Conservation (phyloP, 2,329 filamentous ascomycete species). For the Calonectria montana region DNA sequence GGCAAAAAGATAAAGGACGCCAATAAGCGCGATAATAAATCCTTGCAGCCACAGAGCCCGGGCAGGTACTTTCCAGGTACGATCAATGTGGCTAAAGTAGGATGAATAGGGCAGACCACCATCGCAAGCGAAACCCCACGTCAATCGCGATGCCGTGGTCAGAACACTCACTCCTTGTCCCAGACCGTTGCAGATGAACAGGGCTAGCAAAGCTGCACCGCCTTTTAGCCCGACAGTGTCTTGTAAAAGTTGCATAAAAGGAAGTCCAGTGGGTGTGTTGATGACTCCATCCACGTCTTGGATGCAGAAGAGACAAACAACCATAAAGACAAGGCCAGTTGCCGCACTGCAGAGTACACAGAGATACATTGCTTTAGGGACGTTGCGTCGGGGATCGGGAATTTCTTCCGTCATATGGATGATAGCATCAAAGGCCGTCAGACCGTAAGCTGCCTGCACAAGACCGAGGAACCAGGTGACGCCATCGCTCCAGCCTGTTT, state of each 20-base stretch:
- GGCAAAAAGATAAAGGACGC: constrained; percentile 65
- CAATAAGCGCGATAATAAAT: constrained; percentile 53
- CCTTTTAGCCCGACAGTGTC: constrained; percentile 48
- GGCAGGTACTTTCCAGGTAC: constrained; percentile 62
- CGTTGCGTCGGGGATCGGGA: constrained; percentile 61
- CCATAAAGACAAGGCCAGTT: constrained; percentile 62
- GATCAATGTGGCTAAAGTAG: constrained; percentile 58
- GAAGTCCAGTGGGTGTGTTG: constrained; percentile 52
- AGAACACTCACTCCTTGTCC: constrained; percentile 63
- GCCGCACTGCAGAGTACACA: constrained; percentile 59
- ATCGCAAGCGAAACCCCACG: constrained; percentile 65
- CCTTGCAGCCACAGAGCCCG: constrained; percentile 64
- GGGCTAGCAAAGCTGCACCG: constrained; percentile 55
- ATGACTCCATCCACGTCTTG: constrained; percentile 56
- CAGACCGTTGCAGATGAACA: constrained; percentile 67
- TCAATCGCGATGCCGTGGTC: constrained; percentile 63
- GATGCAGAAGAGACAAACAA: constrained; percentile 62
- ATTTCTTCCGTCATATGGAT: constrained; percentile 70
- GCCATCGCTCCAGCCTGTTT: constrained; percentile 61
- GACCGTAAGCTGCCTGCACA: constrained; percentile 65
- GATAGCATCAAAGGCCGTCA: constrained; percentile 64
- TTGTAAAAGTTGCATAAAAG: constrained; percentile 61
- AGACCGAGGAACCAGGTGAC: constrained; percentile 68
- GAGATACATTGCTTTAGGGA: constrained; percentile 62
- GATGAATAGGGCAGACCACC: constrained; percentile 57